A percentile compares a stretch with the other conserved stretches of the same genome.
These are phyloP conservation scores for Leccinum pseudoinsigne DNA, from an alignment of 1,284 basidiomycete species.

Conservation along the genomic window DNA sequence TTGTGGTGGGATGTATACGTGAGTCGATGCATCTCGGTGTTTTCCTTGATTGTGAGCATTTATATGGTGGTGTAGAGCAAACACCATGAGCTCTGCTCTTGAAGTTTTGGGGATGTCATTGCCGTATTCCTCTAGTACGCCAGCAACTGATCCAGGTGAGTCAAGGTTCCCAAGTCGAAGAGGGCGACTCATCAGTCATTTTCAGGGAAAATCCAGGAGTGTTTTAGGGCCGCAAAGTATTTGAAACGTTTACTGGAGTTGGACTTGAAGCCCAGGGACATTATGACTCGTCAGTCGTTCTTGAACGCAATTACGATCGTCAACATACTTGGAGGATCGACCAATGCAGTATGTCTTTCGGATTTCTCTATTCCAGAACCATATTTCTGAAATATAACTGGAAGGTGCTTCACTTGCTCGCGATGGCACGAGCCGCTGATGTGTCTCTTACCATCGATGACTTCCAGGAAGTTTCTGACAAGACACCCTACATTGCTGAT, in stretches of 20 bases:
- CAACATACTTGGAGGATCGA: conserved; percentile 88
- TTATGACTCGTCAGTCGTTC: conserved; percentile 89
- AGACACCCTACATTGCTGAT: conserved; percentile 93
- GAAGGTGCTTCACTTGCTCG: conserved; percentile 88
- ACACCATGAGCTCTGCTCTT: conserved; percentile 88
- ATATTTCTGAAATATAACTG: conserved; percentile 1
- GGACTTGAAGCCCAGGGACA: conserved; percentile 91
- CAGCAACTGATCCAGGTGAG: conserved; percentile 73
- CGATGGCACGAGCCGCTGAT: conserved; percentile 91
- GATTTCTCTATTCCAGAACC: background rate
- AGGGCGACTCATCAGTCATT: conserved; percentile 6
- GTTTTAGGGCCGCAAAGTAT: conserved; percentile 79
- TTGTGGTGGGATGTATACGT: conserved; percentile 87
- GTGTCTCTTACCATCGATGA: conserved; percentile 91
- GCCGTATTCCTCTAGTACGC: conserved; percentile 86
- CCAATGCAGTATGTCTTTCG: conserved; percentile 71
- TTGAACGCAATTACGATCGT: conserved; percentile 88
- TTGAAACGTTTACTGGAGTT: conserved; percentile 81
- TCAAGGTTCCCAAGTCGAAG: conserved; percentile 6
- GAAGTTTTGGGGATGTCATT: conserved; percentile 93
- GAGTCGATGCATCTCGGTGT: conserved; percentile 23
- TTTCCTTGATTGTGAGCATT: background rate
- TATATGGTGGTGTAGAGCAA: conserved; percentile 47
- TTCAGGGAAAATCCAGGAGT: conserved; percentile 82
- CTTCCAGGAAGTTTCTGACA: conserved; percentile 87